A percentile compares a stretch with the other conserved stretches of the same genome.
phyloP scores from a whole-genome alignment of 2,329 filamentous ascomycete species.

The Aspergillus unguis region DNA sequence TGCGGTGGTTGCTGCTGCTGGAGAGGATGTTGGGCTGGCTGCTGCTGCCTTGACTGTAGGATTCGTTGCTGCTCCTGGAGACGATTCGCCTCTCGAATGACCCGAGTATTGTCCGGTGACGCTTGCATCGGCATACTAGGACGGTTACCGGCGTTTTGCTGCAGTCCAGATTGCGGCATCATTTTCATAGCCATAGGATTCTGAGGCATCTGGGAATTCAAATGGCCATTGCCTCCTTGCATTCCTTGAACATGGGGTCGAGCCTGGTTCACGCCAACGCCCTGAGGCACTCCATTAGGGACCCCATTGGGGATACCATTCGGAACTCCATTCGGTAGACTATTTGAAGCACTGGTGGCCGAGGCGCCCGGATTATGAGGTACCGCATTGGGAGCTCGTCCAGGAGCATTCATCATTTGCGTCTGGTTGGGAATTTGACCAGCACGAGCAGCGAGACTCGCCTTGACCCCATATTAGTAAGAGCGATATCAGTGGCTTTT shows the following conservation, averaged over 20 bases:
- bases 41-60: slow-evolving; percentile 52
- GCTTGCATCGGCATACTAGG: slow-evolving; percentile 54
- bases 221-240: slow-evolving; percentile 32
- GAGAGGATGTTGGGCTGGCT: slow-evolving; percentile 28
- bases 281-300: slow-evolving; percentile 45
- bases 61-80: slow-evolving; percentile 57
- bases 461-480: slow-evolving; percentile 25
- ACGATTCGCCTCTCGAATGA: slow-evolving; percentile 47
- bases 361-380: slow-evolving; percentile 33
- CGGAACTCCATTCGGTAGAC: slow-evolving; percentile 49
- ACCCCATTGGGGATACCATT: slow-evolving; percentile 44
- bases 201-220: slow-evolving; percentile 53
- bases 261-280: slow-evolving; percentile 35
- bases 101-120: slow-evolving; percentile 46
- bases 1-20: slow-evolving; percentile 12
- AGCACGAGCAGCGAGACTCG: slow-evolving; percentile 42
- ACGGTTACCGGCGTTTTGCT: slow-evolving; percentile 39
- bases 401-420: slow-evolving; percentile 33
- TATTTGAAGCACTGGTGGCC: slow-evolving; percentile 38
- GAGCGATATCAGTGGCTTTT: neutral
- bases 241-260: slow-evolving; percentile 44
- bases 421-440: slow-evolving; percentile 43
- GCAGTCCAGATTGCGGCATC: slow-evolving; percentile 57
- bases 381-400: slow-evolving; percentile 40
- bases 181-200: slow-evolving; percentile 58